Percentiles rank a stretch among this genome's conserved stretches.
phyloP scores from a whole-genome alignment of 2,329 filamentous ascomycete genomes.

The Magnaporthales sp. region DNA sequence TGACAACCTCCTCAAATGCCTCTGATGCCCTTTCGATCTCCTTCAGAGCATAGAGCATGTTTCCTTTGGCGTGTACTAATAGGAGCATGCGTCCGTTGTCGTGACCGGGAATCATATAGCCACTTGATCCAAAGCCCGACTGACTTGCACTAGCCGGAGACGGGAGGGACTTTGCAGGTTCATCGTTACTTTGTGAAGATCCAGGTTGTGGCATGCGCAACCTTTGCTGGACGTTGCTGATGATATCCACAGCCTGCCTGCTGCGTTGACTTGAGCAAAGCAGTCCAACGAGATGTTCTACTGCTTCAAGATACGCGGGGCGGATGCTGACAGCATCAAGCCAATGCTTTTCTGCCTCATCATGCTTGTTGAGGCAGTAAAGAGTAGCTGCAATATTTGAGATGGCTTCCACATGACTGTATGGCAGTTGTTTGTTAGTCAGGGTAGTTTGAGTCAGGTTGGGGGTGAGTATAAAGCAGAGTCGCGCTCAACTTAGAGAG shows the following conservation, averaged over 20 bases:
- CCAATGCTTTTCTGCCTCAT: constrained; percentile 84
- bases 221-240: constrained; percentile 72
- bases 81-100: constrained; percentile 91
- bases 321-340: constrained; percentile 71
- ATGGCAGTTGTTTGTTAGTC: constrained; percentile 12
- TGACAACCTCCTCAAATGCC: constrained; percentile 89
- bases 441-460: background rate
- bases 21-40: constrained; percentile 72
- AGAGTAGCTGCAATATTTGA: constrained; percentile 89
- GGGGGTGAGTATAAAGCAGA: background rate
- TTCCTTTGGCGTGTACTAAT: constrained; percentile 96
- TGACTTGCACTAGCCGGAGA: constrained; percentile 10
- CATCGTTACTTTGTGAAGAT: background rate
- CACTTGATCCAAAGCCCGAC: constrained; percentile 63
- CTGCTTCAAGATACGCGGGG: constrained; percentile 87
- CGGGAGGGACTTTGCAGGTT: background rate
- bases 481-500: background rate
- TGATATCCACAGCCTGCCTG: constrained; percentile 78
- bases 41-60: constrained; percentile 88
- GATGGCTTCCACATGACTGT: constrained; percentile 80
- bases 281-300: constrained; percentile 85
- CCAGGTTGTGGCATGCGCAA: constrained; percentile 37
- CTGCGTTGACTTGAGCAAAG: constrained; percentile 74
- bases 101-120: constrained; percentile 72
- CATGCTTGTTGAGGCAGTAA: constrained; percentile 70